These are phyloP conservation scores for Capsella rubella DNA, from an alignment of 441 rosid genomes.

Conservation along the genomic window DNA sequence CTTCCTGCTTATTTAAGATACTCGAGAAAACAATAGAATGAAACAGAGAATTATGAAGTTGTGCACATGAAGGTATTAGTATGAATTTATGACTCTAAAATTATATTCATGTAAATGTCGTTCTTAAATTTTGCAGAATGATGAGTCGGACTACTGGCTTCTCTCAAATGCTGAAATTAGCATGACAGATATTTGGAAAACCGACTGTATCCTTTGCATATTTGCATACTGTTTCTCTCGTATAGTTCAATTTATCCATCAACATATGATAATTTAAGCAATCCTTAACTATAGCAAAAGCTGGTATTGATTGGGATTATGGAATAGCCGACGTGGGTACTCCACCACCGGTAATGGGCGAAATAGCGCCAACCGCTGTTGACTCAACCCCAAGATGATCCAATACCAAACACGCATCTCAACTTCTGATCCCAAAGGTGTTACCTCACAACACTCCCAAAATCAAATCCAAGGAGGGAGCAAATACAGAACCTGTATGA, in stretches of 20 bases:
- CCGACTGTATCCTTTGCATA: conserved; percentile 78
- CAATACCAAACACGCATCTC: conserved; percentile 12
- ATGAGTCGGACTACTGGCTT: conserved; percentile 86
- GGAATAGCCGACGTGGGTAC: conserved; percentile 61
- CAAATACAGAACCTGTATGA: conserved; percentile 35
- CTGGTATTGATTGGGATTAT: conserved; percentile 77
- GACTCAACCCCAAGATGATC: conserved; percentile 52
- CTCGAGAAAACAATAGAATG: not conserved
- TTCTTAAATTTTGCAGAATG: conserved; percentile 63
- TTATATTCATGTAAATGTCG: not conserved
- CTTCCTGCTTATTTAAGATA: conserved; percentile 18
- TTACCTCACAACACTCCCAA: conserved; percentile 10
- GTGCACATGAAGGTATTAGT: not conserved
- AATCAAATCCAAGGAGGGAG: conserved; percentile 29
- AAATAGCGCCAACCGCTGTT: conserved; percentile 48
- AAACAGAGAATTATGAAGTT: not conserved
- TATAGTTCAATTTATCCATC: not conserved
- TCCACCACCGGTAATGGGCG: conserved; percentile 52
- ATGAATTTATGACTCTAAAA: not conserved
- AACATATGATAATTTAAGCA: not conserved
- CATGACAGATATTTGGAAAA: conserved; percentile 93
- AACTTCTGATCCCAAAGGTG: conserved; percentile 24
- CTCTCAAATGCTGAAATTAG: conserved; percentile 80
- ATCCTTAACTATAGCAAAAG: conserved; percentile 61
- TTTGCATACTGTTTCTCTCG: conserved; percentile 22